Percentiles rank a stretch among this genome's conserved stretches.
These are phyloP conservation scores for Backusella circina DNA, from an alignment of 192 early-diverging fungal species.

Conservation along the genomic window DNA sequence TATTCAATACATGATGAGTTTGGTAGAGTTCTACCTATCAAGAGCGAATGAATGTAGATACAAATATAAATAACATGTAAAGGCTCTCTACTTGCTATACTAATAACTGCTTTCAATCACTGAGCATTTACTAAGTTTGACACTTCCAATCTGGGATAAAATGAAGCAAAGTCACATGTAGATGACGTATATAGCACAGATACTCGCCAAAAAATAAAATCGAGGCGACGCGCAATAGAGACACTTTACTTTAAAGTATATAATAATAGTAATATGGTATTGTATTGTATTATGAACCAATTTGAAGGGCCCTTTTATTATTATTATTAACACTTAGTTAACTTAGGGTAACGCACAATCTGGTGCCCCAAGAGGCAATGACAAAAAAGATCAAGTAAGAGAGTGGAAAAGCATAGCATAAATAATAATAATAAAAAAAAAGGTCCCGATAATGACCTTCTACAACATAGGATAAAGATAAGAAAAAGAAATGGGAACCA, in stretches of 20 bases:
- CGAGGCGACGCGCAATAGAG: background rate
- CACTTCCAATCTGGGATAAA: background rate
- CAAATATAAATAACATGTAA: no score
- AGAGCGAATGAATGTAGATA: no score
- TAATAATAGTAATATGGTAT: background rate
- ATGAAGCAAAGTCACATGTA: background rate
- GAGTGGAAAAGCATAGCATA: slow-evolving; percentile 29
- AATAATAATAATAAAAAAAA: slow-evolving; percentile 1
- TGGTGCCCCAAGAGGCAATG: slow-evolving; percentile 63
- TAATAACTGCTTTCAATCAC: no score
- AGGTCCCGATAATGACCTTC: background rate
- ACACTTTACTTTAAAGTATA: background rate
- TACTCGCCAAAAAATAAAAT: background rate
- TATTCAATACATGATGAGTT: no score
- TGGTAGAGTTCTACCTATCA: no score
- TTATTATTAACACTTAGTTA: background rate
- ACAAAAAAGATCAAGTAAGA: slow-evolving; percentile 48
- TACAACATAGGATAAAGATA: slow-evolving; percentile 56
- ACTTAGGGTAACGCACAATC: slow-evolving; percentile 84
- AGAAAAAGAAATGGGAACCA: slow-evolving; percentile 96
- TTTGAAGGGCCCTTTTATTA: background rate
- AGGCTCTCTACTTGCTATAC: no score
- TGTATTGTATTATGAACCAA: background rate
- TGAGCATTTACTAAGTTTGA: no score
- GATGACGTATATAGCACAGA: background rate